These are phyloP conservation scores for Hanseniaspora lindneri DNA, from an alignment of 805 yeast species.

Conservation along the genomic window DNA sequence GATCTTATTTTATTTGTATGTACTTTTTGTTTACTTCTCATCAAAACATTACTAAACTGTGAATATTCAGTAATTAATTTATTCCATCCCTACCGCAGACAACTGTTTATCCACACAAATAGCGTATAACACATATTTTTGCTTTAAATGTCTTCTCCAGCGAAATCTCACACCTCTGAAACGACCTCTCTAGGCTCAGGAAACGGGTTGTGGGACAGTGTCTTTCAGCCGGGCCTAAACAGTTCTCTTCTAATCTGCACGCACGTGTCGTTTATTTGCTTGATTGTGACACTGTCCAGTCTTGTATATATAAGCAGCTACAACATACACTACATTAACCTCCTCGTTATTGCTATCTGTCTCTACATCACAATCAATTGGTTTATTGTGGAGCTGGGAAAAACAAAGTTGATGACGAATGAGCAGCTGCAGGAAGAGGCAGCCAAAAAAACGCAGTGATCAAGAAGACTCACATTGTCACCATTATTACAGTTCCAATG, in stretches of 20 bases:
- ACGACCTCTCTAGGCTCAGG: neutral
- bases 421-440: conserved; percentile 28
- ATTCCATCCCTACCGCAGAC: no score
- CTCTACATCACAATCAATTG: conserved; percentile 77
- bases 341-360: conserved; percentile 44
- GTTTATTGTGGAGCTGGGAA: conserved; percentile 64
- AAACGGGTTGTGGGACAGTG: conserved; percentile 61
- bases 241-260: conserved; percentile 86
- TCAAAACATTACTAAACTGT: no score
- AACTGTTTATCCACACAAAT: no score
- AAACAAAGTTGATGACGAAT: conserved; percentile 29
- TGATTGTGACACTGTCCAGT: conserved; percentile 44
- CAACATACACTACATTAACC: conserved; percentile 50
- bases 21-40: no score
- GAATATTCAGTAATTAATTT: no score
- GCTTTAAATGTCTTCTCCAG: no score
- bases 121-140: no score
- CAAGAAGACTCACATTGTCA: no score
- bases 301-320: conserved; percentile 47
- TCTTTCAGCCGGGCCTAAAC: conserved; percentile 85
- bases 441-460: no score
- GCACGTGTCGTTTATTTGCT: conserved; percentile 62
- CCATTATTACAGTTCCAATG: no score
- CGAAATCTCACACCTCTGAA: no score
- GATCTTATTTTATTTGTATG: no score